A percentile compares a stretch with the other conserved stretches of the same genome.
Evolutionary conservation across 352 stramenopile genomes (phyloP).

Genomic region (Phytophthora pluvialis): DNA sequence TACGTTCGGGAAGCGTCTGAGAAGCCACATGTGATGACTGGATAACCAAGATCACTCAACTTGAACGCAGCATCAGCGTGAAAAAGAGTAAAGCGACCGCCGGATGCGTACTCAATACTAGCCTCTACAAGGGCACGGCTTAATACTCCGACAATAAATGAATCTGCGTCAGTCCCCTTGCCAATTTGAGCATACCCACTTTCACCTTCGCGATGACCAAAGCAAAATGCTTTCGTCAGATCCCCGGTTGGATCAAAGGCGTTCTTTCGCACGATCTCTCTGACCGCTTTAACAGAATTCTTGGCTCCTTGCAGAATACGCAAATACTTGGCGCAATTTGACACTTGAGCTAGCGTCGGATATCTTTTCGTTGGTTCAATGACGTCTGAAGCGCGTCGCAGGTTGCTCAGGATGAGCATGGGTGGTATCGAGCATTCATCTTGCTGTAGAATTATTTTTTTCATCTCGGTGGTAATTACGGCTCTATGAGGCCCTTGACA

Average conservation of each 20-base stretch:
- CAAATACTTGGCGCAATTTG: constrained; percentile 12
- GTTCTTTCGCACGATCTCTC: not conserved
- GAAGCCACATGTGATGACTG: not conserved
- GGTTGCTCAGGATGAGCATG: not conserved
- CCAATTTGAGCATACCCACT: not conserved
- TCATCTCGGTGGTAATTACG: not conserved
- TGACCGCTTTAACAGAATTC: not conserved
- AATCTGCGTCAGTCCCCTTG: constrained; percentile 7
- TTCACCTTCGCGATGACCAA: constrained; percentile 3
- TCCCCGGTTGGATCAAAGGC: constrained; percentile 3
- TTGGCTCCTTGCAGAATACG: not conserved
- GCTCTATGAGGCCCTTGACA: not conserved
- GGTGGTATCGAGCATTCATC: not conserved
- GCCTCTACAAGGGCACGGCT: not conserved
- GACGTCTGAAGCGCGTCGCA: not conserved
- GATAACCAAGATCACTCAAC: not conserved
- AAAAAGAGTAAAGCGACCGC: no score
- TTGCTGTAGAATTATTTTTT: not conserved
- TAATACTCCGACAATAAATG: not conserved
- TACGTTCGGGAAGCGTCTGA: not conserved
- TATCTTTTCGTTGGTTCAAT: not conserved
- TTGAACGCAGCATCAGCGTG: not conserved
- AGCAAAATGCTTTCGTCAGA: constrained; percentile 4
- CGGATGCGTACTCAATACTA: not conserved
- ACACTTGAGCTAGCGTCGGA: not conserved